A percentile compares a stretch with the other conserved stretches of the same genome.
These are phyloP conservation scores for Arabidopsis thaliana DNA, from an alignment of 345 rosid genomes.

Conservation along the genomic window TAIR10.1 NC_003076.8:26931501-26932000, in stretches of 20 bases:
- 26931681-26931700: slow-evolving; percentile 71
- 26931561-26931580: slow-evolving; percentile 54
- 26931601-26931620: slow-evolving; percentile 76
- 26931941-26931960: neutral
- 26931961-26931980: neutral
- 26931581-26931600: slow-evolving; percentile 56
- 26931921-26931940: neutral
- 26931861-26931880: slow-evolving; percentile 71
- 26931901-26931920: slow-evolving; percentile 23
- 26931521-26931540: neutral
- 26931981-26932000: slow-evolving; percentile 86
- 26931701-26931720: slow-evolving; percentile 77
- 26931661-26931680: slow-evolving; percentile 58
- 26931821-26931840: slow-evolving; percentile 80
- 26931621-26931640: slow-evolving; percentile 82
- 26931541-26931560: neutral
- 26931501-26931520: slow-evolving; percentile 30
- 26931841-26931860: slow-evolving; percentile 62
- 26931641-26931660: slow-evolving; percentile 73
- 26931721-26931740: slow-evolving; percentile 84
- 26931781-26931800: slow-evolving; percentile 61
- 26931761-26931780: slow-evolving; percentile 66
- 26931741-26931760: slow-evolving; percentile 78
- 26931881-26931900: slow-evolving; percentile 49
- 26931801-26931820: slow-evolving; percentile 71